Base-by-base conservation (phyloP, 2,329 filamentous ascomycete genomes). In the Trichoderma oligosporum region DNA sequence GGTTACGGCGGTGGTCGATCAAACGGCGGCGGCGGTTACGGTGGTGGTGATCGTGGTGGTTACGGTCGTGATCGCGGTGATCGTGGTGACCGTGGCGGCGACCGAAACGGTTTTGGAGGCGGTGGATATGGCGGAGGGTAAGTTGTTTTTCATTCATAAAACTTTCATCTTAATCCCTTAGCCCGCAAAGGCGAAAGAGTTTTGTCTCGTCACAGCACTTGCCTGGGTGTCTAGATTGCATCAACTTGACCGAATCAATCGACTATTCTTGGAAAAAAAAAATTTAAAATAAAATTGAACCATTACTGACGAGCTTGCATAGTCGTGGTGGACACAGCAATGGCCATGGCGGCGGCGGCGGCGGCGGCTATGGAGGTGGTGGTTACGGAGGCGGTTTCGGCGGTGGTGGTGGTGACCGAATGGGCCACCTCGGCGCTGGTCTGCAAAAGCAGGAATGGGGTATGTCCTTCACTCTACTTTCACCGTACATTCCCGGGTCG, bases 391-490 rank as follows among this genome's bases (percentile, higher is more conserved):
- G 71, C 52, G 70, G 69, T 51, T 69, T 71, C 20, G 71, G 74
- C 39, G 85, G 82, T 63, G 87, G 82, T 64, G 89, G 91, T 64
- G 92, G 93, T 73, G 94, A 99, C 77, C 86, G 89, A 68, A 99
- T 99, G 94, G 88, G 86, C 66, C 87, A 88, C 73, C 89, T 99
- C 62, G 94, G 94, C 67, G 82, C 91, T 62, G 86, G 87, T 66
- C 80, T 99, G 64, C 93, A 95, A 78, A 85, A 87, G 69, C 94
- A 96, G 71, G 81, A 85, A 62, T 99, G 89, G 89, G 89, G 89
- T 93, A 78, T 74, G 88, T 81, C 20, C 35, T 45, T 1, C 4
- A 7, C 27, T 41, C 36, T 18, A 12, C 33, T 33, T 38, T 52
- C 46, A 45, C 39, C 18, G 38, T 20, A 57, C 31, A 31, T 38